Percentiles rank a stretch among this genome's conserved stretches.
These are phyloP conservation scores for Solanum chacoense DNA, from an alignment of 305 asterid species.

Conservation along the genomic window DNA sequence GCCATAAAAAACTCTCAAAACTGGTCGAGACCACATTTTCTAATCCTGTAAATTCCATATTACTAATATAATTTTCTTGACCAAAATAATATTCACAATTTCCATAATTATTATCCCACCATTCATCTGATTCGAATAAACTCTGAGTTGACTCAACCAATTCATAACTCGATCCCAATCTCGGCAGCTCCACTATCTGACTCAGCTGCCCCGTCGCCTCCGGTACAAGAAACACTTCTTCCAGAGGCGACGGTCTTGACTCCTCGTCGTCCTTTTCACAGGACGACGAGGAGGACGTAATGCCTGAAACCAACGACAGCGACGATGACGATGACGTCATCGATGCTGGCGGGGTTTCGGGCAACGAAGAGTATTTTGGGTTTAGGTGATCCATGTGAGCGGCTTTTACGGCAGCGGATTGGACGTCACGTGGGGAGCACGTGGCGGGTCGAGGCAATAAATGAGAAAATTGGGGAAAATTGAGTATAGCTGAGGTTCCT, in stretches of 20 bases:
- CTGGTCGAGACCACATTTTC: background rate
- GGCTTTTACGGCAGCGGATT: slow-evolving; percentile 45
- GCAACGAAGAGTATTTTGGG: background rate
- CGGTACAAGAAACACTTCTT: background rate
- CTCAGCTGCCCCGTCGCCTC: slow-evolving; percentile 14
- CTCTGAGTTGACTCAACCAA: slow-evolving; percentile 19
- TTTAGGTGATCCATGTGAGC: slow-evolving; percentile 34
- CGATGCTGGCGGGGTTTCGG: background rate
- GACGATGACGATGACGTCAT: slow-evolving; percentile 2
- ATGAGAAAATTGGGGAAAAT: slow-evolving; percentile 34
- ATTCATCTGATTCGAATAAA: slow-evolving; percentile 24
- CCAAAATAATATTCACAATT: slow-evolving; percentile 4
- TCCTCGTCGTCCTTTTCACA: background rate
- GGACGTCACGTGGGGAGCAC: slow-evolving; percentile 46
- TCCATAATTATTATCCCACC: slow-evolving; percentile 47
- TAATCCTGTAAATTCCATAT: background rate
- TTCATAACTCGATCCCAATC: slow-evolving; percentile 35
- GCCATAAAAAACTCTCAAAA: slow-evolving; percentile 12
- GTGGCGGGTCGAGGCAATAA: slow-evolving; percentile 40
- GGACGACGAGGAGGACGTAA: background rate
- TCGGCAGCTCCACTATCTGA: slow-evolving; percentile 72
- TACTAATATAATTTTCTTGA: background rate
- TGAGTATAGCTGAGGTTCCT: slow-evolving; percentile 30
- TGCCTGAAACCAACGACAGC: background rate
- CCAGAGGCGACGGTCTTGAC: background rate